Conservation (phyloP, 2,329 filamentous ascomycete species). For the Xylariomycetidae sp. region DNA sequence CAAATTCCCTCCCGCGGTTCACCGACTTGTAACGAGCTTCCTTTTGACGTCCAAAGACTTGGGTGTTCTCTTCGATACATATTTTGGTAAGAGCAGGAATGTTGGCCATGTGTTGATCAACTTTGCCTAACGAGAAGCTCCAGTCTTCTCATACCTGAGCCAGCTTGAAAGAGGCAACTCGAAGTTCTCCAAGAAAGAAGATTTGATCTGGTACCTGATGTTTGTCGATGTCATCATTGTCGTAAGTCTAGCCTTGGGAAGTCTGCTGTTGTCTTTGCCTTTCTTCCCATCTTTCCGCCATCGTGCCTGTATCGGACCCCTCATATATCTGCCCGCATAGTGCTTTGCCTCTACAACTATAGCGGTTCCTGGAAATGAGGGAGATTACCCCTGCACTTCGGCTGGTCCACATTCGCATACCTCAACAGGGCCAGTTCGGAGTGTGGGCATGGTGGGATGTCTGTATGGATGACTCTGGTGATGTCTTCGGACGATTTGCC, state of each 20-base stretch:
- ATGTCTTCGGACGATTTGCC: slow-evolving; percentile 47
- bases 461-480: slow-evolving; percentile 65
- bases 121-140: slow-evolving; percentile 2
- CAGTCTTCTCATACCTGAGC: slow-evolving; percentile 72
- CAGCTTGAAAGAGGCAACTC: slow-evolving; percentile 67
- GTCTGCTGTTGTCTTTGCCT: slow-evolving; percentile 17
- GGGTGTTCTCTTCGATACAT: slow-evolving; percentile 66
- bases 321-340: slow-evolving; percentile 79
- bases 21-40: slow-evolving; percentile 40
- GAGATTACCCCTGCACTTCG: slow-evolving; percentile 67
- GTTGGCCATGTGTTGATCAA: neutral
- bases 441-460: slow-evolving; percentile 73
- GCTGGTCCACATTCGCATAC: slow-evolving; percentile 63
- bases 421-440: slow-evolving; percentile 54
- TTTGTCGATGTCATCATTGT: slow-evolving; percentile 69
- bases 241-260: slow-evolving; percentile 64
- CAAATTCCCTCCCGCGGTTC: slow-evolving; percentile 45
- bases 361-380: slow-evolving; percentile 81
- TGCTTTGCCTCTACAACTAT: slow-evolving; percentile 59
- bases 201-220: slow-evolving; percentile 74
- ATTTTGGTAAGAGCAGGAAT: slow-evolving; percentile 55
- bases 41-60: slow-evolving; percentile 35
- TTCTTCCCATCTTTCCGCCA: slow-evolving; percentile 6
- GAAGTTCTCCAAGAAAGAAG: slow-evolving; percentile 70
- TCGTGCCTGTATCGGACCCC: slow-evolving; percentile 33